Base-by-base conservation (phyloP, 2,329 filamentous ascomycete genomes). In the Penicillium occitanis region DNA sequence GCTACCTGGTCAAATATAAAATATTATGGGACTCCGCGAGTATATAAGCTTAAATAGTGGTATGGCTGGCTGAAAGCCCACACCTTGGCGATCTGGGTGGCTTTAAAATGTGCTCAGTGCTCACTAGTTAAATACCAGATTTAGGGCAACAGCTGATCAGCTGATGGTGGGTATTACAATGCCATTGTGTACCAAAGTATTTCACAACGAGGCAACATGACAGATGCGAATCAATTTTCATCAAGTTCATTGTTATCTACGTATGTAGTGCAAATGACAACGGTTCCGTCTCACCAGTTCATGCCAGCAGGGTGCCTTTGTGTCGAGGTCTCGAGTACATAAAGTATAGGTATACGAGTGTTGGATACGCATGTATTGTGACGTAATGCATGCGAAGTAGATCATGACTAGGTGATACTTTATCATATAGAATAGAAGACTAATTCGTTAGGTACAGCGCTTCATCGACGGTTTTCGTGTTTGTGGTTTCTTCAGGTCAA, bases 1-100 rank as follows among this genome's bases (percentile, higher is more conserved):
- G 17, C 19, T 55, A 35, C 5, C 7, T 35, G n/a, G 51, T 37
- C 53, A 33, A 22, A 25, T 37, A 4, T 14, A 13, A 22, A 57
- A 57, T 57, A 14, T 22, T 6, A 40, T 37, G 53, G n/a, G 5
- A 8, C 33, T 37, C 33, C 35, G 22, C 33, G 5, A n/a, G 25
- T 42, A 51, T 44, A 63, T 63, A 63, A 55, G 61, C 61, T 55
- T 63, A 63, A 63, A 63, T 62, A 46, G 11, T 42, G 61, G 14
- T 44, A 30, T 63, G 61, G 48, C 48, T 63, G 37, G 61, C 61
- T 63, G 61, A 63, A 30, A 42, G 19, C 5, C n/a, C 48, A 13
- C 53, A 37, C 11, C n/a, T 22, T 37, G n/a, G n/a, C 33, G 33
- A 37, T 55, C n/a, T 19, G 3, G 51, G 2, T 55, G 17, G 17